Percentiles rank a stretch among this genome's conserved stretches.
phyloP scores from a whole-genome alignment of 768 basidiomycete genomes.

The Erythrobasidium yunnanense region DNA sequence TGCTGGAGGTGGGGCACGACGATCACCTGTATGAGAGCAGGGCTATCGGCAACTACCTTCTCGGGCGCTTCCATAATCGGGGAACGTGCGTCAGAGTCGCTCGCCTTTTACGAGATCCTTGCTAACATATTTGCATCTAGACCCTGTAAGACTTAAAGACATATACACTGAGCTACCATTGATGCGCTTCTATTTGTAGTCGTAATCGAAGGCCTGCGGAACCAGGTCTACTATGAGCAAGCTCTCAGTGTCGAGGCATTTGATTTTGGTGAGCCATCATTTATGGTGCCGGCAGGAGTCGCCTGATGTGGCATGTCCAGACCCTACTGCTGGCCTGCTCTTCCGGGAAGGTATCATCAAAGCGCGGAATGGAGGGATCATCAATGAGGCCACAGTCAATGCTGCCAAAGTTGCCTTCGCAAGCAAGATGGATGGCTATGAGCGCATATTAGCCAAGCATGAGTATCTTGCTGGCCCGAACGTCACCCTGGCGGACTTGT shows the following conservation, averaged over 20 bases:
- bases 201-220: neutral
- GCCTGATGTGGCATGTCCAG: neutral
- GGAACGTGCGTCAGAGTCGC: conserved; percentile 25
- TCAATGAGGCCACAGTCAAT: neutral
- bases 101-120: neutral
- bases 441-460: neutral
- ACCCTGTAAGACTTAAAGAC: conserved; percentile 8
- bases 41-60: conserved; percentile 12
- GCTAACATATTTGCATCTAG: neutral
- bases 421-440: conserved; percentile 7
- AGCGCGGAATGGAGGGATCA: neutral
- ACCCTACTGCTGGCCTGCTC: neutral
- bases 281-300: neutral
- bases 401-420: neutral
- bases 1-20: conserved; percentile 14
- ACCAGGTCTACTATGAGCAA: conserved; percentile 7
- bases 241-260: conserved; percentile 21
- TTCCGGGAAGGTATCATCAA: conserved; percentile 8
- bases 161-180: too few relatives aligned
- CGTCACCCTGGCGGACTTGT: conserved; percentile 15
- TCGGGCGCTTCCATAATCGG: conserved; percentile 1
- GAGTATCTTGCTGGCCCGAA: conserved; percentile 16
- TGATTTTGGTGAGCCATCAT: neutral
- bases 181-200: too few relatives aligned
- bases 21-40: conserved; percentile 8